Percentiles rank a stretch among this genome's conserved stretches.
Conservation (phyloP, 75 land plant species). For the Adiantum capillusveneris region DNA sequence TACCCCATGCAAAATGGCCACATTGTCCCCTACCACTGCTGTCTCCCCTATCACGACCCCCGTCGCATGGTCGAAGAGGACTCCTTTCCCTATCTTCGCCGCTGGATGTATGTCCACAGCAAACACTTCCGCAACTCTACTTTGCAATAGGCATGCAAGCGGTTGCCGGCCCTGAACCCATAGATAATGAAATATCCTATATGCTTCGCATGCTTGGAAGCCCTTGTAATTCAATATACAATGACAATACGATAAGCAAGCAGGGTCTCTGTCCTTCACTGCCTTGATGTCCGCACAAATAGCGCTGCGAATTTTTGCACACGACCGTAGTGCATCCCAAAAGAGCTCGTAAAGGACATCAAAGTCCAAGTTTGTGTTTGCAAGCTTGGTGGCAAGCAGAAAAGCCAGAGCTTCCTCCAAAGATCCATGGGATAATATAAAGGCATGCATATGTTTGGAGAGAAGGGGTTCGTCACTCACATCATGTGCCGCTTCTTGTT, state of each 20-base stretch:
- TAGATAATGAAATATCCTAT: conserved; percentile 58
- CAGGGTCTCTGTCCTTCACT: conserved; percentile 71
- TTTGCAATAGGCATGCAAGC: conserved; percentile 49
- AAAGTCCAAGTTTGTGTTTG: not conserved
- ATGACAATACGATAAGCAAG: conserved; percentile 52
- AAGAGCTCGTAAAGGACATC: not conserved
- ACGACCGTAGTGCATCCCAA: not conserved
- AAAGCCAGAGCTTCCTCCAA: no score
- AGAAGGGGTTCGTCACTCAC: no score
- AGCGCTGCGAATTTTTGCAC: conserved; percentile 28
- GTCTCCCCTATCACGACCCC: conserved; percentile 86
- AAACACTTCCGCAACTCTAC: conserved; percentile 64
- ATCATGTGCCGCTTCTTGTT: no score
- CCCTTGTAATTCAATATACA: conserved; percentile 75
- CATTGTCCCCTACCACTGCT: conserved; percentile 68
- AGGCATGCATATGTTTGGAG: no score
- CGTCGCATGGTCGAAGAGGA: conserved; percentile 73
- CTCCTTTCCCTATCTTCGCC: conserved; percentile 58
- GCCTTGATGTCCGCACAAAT: conserved; percentile 60
- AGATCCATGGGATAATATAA: no score
- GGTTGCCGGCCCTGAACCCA: conserved; percentile 46
- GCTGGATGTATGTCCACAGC: conserved; percentile 80
- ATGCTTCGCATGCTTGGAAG: conserved; percentile 49
- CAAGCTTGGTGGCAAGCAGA: no score
- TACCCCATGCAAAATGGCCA: conserved; percentile 64